Percentiles rank a stretch among this genome's conserved stretches.
Conservation (phyloP, 1,284 basidiomycete species). For the Ceratobasidium sp. region DNA sequence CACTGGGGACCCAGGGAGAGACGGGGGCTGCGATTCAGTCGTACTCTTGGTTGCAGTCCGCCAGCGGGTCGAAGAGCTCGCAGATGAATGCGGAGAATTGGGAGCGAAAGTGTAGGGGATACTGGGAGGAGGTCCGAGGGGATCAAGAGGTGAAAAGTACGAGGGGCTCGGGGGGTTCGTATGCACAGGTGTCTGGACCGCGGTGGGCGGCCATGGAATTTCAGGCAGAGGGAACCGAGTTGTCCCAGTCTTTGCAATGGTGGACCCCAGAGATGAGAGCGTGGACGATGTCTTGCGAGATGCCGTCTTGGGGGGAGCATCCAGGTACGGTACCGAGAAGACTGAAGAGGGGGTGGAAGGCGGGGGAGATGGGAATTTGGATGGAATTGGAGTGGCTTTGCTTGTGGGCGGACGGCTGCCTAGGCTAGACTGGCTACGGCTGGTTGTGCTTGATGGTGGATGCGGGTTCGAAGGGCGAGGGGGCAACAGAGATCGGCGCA, state of each 20-base stretch:
- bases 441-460: constrained; percentile 37
- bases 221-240: constrained; percentile 33
- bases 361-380: not conserved
- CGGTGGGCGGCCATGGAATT: constrained; percentile 40
- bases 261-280: constrained; percentile 35
- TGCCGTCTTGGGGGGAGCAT: constrained; percentile 7
- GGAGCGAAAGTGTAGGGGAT: not conserved
- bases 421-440: constrained; percentile 15
- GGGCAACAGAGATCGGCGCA: constrained; percentile 33
- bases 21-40: constrained; percentile 23
- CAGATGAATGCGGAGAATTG: constrained; percentile 9
- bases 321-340: constrained; percentile 20
- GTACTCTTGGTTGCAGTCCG: constrained; percentile 34
- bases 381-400: constrained; percentile 36
- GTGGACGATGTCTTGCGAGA: constrained; percentile 31
- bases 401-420: constrained; percentile 41
- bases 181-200: constrained; percentile 13
- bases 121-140: constrained; percentile 24
- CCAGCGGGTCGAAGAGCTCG: constrained; percentile 30
- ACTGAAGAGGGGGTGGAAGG: constrained; percentile 18
- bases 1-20: constrained; percentile 12
- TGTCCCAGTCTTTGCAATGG: constrained; percentile 37
- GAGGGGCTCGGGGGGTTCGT: constrained; percentile 4
- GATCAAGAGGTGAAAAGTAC: constrained; percentile 31
- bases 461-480: constrained; percentile 36